phyloP scores from a whole-genome alignment of 1,284 basidiomycete genomes.

The Coniferiporia weirii region DNA sequence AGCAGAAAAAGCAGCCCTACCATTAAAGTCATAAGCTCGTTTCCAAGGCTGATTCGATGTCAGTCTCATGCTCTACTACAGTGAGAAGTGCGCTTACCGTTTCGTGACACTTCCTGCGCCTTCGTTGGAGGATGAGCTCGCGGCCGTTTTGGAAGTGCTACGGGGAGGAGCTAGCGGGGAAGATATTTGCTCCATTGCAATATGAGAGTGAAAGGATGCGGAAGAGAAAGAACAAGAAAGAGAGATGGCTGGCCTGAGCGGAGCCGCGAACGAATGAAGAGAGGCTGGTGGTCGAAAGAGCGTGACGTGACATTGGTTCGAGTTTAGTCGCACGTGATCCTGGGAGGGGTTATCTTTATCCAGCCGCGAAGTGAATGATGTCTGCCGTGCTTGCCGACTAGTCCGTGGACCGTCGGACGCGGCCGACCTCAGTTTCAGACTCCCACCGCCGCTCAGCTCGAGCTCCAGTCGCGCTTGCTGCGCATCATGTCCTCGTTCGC shows the following conservation, averaged over 20 bases:
- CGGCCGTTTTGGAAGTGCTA: constrained; percentile 48
- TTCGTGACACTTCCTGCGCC: constrained; percentile 73
- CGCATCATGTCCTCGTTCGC: constrained; percentile 57
- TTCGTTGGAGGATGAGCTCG: constrained; percentile 46
- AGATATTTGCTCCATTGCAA: constrained; percentile 66
- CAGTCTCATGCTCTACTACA: neutral
- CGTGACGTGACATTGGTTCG: constrained; percentile 2
- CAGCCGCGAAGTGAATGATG: no score
- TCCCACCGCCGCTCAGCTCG: neutral
- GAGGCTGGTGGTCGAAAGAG: constrained; percentile 4
- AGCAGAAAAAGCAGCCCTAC: constrained; percentile 30
- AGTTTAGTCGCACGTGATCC: neutral
- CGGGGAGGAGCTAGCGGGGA: constrained; percentile 57
- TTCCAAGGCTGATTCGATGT: constrained; percentile 49
- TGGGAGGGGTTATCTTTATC: neutral
- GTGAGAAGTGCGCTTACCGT: constrained; percentile 44
- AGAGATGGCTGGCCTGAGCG: neutral
- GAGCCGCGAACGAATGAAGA: neutral
- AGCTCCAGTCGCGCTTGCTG: neutral
- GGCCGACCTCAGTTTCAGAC: neutral
- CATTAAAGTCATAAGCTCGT: constrained; percentile 82
- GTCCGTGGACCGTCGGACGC: neutral
- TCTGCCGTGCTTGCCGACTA: neutral
- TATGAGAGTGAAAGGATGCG: neutral
- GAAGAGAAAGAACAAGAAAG: constrained; percentile 2